Conservation (phyloP, 2,329 filamentous ascomycete species). For the Fusarium cicatricum region DNA sequence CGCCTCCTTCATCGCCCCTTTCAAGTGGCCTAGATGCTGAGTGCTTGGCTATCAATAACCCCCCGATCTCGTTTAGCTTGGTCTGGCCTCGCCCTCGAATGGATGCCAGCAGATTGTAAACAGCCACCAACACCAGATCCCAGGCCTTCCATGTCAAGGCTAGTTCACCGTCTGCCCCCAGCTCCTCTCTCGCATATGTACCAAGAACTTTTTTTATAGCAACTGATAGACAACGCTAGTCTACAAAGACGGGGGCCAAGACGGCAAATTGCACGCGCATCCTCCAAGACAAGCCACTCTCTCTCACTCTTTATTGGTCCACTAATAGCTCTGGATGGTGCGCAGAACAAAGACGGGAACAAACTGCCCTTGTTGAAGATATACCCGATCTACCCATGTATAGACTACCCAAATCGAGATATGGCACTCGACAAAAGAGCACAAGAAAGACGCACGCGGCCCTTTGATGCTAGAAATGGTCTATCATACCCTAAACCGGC, state of each 20-base stretch:
- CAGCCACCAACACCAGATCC: background rate
- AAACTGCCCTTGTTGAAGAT: background rate
- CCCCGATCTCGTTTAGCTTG: slow-evolving; percentile 3
- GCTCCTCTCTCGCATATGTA: slow-evolving; percentile 8
- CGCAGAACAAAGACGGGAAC: no score
- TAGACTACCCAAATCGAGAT: slow-evolving; percentile 24
- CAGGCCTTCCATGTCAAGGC: no score
- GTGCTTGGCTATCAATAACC: slow-evolving; percentile 14
- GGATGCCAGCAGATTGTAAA: background rate
- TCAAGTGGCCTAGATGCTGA: slow-evolving; percentile 12
- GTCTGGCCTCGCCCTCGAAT: background rate
- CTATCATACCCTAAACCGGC: slow-evolving; percentile 13
- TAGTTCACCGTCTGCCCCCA: background rate
- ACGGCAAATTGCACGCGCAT: slow-evolving; percentile 33
- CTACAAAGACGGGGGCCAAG: background rate
- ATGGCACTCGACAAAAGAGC: slow-evolving; percentile 24
- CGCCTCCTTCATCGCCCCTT: slow-evolving; percentile 22
- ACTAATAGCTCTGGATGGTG: background rate
- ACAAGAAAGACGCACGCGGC: slow-evolving; percentile 17
- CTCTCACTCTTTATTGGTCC: slow-evolving; percentile 14
- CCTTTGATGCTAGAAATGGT: background rate
- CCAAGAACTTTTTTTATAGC: slow-evolving; percentile 37
- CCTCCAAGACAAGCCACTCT: background rate
- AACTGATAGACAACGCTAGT: slow-evolving; percentile 25
- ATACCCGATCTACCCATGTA: background rate